Evolutionary conservation across 2,329 filamentous ascomycete species (phyloP).

Genomic region (Alternaria angustiovoidea): DNA sequence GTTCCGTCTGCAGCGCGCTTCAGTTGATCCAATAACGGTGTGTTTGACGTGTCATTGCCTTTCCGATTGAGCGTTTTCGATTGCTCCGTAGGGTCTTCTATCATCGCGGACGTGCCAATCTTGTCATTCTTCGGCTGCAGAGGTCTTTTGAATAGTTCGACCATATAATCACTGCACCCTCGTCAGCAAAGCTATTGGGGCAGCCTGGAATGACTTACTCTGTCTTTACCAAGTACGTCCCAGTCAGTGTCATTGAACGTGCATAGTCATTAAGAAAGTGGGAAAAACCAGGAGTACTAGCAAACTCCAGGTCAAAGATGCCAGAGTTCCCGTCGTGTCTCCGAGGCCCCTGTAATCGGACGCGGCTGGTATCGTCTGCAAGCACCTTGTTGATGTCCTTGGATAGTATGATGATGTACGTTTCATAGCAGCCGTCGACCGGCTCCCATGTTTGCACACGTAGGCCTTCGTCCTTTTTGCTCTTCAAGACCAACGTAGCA

Average conservation of each 20-base stretch:
- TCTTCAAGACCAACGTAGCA: slow-evolving; percentile 4
- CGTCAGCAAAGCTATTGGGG: slow-evolving; percentile 5
- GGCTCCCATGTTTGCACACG: slow-evolving; percentile 7
- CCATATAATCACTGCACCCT: slow-evolving; percentile 20
- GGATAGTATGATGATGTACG: slow-evolving; percentile 12
- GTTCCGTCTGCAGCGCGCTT: not conserved
- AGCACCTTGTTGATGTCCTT: slow-evolving; percentile 19
- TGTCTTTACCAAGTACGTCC: not conserved
- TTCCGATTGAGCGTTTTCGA: not conserved
- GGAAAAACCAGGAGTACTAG: slow-evolving; percentile 12
- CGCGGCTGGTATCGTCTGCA: slow-evolving; percentile 25
- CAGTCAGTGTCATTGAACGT: not conserved
- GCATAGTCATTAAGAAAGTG: slow-evolving; percentile 17
- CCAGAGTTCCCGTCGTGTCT: slow-evolving; percentile 10
- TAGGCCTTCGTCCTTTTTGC: not conserved
- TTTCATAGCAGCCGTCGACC: slow-evolving; percentile 3
- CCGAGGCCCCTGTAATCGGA: slow-evolving; percentile 31
- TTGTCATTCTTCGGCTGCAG: slow-evolving; percentile 20
- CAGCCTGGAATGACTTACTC: slow-evolving; percentile 4
- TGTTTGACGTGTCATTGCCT: not conserved
- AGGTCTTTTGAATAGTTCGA: slow-evolving; percentile 20
- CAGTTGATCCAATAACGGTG: not conserved
- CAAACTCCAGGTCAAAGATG: slow-evolving; percentile 36
- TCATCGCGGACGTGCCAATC: slow-evolving; percentile 10
- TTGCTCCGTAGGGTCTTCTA: not conserved